phyloP scores from a whole-genome alignment of 768 basidiomycete species.

The Mycena belliarum region DNA sequence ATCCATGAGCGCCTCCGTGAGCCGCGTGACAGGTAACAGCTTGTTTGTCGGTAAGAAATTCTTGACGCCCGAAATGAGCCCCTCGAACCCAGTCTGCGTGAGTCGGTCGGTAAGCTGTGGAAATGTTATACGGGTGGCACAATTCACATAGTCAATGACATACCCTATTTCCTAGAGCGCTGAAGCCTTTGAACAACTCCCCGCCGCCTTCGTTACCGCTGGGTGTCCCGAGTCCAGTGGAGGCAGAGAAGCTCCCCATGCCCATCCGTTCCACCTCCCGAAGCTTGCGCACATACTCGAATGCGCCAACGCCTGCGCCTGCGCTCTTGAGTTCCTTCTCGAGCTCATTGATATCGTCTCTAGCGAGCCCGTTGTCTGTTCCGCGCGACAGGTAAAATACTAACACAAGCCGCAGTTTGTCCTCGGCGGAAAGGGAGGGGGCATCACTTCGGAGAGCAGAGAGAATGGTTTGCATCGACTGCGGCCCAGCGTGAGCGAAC shows the following conservation, averaged over 20 bases:
- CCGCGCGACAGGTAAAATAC: conserved; percentile 87
- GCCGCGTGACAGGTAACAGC: conserved; percentile 86
- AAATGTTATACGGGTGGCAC: conserved; percentile 1
- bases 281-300: conserved; percentile 91
- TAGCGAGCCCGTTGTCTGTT: conserved; percentile 75
- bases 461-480: conserved; percentile 81
- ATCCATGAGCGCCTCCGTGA: conserved; percentile 97
- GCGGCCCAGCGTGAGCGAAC: not conserved
- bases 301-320: conserved; percentile 78
- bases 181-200: conserved; percentile 93
- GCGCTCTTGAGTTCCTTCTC: conserved; percentile 83
- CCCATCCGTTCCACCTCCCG: conserved; percentile 94
- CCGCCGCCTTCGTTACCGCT: conserved; percentile 65
- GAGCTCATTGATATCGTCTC: conserved; percentile 86
- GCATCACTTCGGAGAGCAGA: conserved; percentile 81
- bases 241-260: conserved; percentile 54
- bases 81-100: conserved; percentile 95
- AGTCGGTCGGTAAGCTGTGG: conserved; percentile 85
- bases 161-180: conserved; percentile 87
- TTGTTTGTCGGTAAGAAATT: conserved; percentile 97
- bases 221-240: conserved; percentile 67
- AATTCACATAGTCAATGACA: conserved; percentile 24
- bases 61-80: conserved; percentile 95
- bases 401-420: conserved; percentile 93
- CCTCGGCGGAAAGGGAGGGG: conserved; percentile 64